These are phyloP conservation scores for Globisporangium orthogonon DNA, from an alignment of 352 stramenopile species.

Conservation along the genomic window DNA sequence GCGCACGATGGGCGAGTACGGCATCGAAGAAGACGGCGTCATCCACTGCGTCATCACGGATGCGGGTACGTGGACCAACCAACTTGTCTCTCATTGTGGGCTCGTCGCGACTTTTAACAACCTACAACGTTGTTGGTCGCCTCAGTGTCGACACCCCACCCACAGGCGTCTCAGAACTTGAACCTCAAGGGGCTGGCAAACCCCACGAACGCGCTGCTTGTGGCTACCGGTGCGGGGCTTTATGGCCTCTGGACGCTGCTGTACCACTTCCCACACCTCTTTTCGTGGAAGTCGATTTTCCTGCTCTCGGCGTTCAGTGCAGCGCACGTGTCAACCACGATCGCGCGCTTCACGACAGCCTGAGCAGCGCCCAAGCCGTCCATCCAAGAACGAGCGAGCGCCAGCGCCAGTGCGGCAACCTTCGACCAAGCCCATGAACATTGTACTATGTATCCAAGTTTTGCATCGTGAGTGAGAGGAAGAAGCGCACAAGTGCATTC, in stretches of 20 bases:
- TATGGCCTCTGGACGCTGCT: slow-evolving; percentile 77
- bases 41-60: slow-evolving; percentile 75
- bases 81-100: background rate
- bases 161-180: slow-evolving; percentile 27
- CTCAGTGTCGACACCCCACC: slow-evolving; percentile 33
- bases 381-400: background rate
- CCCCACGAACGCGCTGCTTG: slow-evolving; percentile 47
- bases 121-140: background rate
- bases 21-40: slow-evolving; percentile 67
- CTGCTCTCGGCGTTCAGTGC: slow-evolving; percentile 57
- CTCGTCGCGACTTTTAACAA: background rate
- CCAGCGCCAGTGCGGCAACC: background rate
- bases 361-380: background rate
- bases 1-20: slow-evolving; percentile 68
- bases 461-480: background rate
- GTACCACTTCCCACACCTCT: slow-evolving; percentile 74
- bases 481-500: background rate
- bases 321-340: slow-evolving; percentile 47
- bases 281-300: slow-evolving; percentile 69
- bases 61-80: slow-evolving; percentile 32
- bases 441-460: background rate
- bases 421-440: background rate
- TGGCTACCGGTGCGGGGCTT: slow-evolving; percentile 55
- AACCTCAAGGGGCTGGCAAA: slow-evolving; percentile 53
- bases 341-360: slow-evolving; percentile 37